Evolutionary conservation across 2,329 filamentous ascomycete genomes (phyloP).

Genomic region (Periconia sp.): DNA sequence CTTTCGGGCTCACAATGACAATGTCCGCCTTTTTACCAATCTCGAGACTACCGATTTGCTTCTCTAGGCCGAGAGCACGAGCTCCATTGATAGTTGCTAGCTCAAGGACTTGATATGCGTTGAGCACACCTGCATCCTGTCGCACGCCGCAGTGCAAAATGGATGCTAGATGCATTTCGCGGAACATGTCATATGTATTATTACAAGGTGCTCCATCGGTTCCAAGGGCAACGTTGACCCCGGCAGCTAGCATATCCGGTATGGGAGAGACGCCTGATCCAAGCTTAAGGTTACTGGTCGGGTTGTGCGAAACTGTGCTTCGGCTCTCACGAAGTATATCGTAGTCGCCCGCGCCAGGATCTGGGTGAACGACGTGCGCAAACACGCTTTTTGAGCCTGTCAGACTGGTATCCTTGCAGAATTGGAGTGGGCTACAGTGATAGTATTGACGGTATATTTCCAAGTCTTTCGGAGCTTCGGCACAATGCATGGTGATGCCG

Average conservation of each 20-base stretch:
- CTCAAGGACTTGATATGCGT: slow-evolving; percentile 25
- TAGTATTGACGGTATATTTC: slow-evolving; percentile 48
- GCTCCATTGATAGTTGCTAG: slow-evolving; percentile 34
- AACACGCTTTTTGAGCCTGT: slow-evolving; percentile 39
- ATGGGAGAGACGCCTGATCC: slow-evolving; percentile 25
- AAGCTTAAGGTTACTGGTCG: slow-evolving; percentile 31
- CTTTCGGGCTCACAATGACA: slow-evolving; percentile 39
- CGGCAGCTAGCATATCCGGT: slow-evolving; percentile 24
- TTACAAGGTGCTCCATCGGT: slow-evolving; percentile 37
- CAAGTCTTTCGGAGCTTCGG: slow-evolving; percentile 51
- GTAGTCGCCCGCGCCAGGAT: slow-evolving; percentile 48
- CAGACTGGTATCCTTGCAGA: slow-evolving; percentile 40
- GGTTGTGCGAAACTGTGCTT: slow-evolving; percentile 30
- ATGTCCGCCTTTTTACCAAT: slow-evolving; percentile 53
- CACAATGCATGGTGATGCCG: slow-evolving; percentile 56
- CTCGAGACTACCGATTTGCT: slow-evolving; percentile 47
- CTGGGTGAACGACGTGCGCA: slow-evolving; percentile 51
- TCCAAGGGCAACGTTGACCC: slow-evolving; percentile 24
- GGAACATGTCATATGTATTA: slow-evolving; percentile 38
- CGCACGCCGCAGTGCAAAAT: slow-evolving; percentile 24
- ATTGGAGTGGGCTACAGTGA: slow-evolving; percentile 43
- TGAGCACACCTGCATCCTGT: slow-evolving; percentile 21
- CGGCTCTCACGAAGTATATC: slow-evolving; percentile 44
- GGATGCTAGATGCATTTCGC: slow-evolving; percentile 31
- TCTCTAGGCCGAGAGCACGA: slow-evolving; percentile 38